phyloP scores from a whole-genome alignment of 306 rosid species.

The Dalbergia cultrata region DNA sequence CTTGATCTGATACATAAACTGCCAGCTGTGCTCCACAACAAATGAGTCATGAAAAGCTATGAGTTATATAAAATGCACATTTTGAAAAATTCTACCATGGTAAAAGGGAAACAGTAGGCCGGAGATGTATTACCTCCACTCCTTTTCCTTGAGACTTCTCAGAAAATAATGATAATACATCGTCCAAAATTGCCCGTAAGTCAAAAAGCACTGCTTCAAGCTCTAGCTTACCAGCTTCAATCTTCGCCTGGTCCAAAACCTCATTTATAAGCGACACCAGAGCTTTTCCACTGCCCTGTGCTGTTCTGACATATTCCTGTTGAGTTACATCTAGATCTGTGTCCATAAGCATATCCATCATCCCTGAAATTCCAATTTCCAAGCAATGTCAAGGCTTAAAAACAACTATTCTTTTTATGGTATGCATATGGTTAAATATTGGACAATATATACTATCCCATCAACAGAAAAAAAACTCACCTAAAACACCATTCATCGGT shows the following conservation, averaged over 20 bases:
- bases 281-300: conserved; percentile 96
- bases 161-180: conserved; percentile 87
- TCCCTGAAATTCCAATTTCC: conserved; percentile 72
- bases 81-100: conserved; percentile 12
- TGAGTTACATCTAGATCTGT: conserved; percentile 91
- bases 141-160: conserved; percentile 96
- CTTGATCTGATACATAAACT: conserved; percentile 74
- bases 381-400: conserved; percentile 27
- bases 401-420: conserved; percentile 10
- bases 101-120: not conserved
- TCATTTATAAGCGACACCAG: conserved; percentile 91
- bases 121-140: conserved; percentile 76
- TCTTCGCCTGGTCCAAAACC: conserved; percentile 97
- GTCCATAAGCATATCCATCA: conserved; percentile 98
- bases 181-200: conserved; percentile 82
- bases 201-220: conserved; percentile 87
- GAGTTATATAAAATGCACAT: conserved; percentile 27
- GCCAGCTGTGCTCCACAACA: conserved; percentile 66
- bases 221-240: conserved; percentile 95
- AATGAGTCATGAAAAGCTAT: conserved; percentile 36
- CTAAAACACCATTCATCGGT: conserved; percentile 98
- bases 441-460: conserved; percentile 18
- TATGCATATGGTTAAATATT: not conserved
- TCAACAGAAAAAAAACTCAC: conserved; percentile 59
- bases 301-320: conserved; percentile 88